Conservation (phyloP, 75 land plant species). For the Picea sitchensis region DNA sequence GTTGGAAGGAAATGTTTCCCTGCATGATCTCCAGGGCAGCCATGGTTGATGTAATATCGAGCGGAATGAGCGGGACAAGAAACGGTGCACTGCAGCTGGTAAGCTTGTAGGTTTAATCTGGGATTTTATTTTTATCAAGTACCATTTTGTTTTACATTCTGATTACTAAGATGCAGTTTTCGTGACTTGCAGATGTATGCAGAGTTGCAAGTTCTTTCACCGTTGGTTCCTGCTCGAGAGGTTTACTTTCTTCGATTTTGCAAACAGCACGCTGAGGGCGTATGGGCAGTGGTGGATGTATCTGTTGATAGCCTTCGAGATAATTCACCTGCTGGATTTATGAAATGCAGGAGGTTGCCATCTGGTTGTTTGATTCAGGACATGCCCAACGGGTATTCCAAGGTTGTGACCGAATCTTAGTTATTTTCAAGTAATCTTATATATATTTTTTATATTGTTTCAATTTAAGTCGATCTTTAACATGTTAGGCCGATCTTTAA, state of each 20-base stretch:
- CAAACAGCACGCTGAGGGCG: conserved; percentile 81
- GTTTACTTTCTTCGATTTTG: conserved; percentile 78
- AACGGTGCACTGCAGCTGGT: conserved; percentile 90
- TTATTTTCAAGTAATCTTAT: neutral
- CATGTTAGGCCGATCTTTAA: neutral
- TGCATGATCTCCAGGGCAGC: conserved; percentile 61
- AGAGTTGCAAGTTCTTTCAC: conserved; percentile 77
- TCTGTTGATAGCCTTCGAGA: conserved; percentile 62
- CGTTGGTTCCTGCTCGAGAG: conserved; percentile 72
- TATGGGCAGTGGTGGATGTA: conserved; percentile 90
- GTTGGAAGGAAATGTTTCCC: conserved; percentile 82
- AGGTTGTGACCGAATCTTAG: conserved; percentile 16
- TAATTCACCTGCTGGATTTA: conserved; percentile 18
- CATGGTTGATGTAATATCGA: conserved; percentile 65
- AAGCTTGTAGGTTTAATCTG: conserved; percentile 6
- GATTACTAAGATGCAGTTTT: neutral
- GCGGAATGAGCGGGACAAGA: conserved; percentile 59
- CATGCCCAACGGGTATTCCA: conserved; percentile 83
- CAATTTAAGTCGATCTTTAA: neutral
- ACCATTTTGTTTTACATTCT: neutral
- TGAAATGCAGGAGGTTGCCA: conserved; percentile 68
- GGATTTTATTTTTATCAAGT: neutral
- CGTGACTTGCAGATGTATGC: conserved; percentile 57
- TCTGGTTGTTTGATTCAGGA: conserved; percentile 87
- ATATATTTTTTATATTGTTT: neutral